Evolutionary conservation across 2,329 filamentous ascomycete genomes (phyloP).

Genomic region (Aureobasidium uvarum): DNA sequence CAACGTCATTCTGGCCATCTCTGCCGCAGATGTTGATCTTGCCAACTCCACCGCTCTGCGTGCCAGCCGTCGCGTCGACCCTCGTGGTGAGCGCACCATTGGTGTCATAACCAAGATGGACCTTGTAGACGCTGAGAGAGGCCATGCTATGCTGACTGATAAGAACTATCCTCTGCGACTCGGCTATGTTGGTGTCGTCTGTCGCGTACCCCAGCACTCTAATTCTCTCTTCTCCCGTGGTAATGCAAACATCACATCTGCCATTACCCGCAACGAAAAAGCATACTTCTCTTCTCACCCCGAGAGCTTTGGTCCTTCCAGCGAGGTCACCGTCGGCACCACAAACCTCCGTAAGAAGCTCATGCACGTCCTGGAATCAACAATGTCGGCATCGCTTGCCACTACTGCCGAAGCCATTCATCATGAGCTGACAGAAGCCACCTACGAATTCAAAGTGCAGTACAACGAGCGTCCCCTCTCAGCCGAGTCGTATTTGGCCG

Average conservation of each 20-base stretch:
- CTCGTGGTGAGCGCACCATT: slow-evolving; percentile 91
- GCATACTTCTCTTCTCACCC: slow-evolving; percentile 84
- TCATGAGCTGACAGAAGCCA: slow-evolving; percentile 93
- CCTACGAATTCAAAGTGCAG: slow-evolving; percentile 98
- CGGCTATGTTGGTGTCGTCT: slow-evolving; percentile 94
- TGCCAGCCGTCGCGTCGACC: slow-evolving; percentile 87
- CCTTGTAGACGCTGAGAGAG: slow-evolving; percentile 79
- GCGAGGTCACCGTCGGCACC: slow-evolving; percentile 76
- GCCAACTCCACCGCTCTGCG: slow-evolving; percentile 92
- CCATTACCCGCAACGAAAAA: slow-evolving; percentile 85
- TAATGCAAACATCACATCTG: slow-evolving; percentile 71
- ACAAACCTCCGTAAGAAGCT: slow-evolving; percentile 87
- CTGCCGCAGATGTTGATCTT: slow-evolving; percentile 93
- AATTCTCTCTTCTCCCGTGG: slow-evolving; percentile 78
- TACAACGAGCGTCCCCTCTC: slow-evolving; percentile 96
- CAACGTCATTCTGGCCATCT: slow-evolving; percentile 96
- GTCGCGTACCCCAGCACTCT: slow-evolving; percentile 66
- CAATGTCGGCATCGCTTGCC: slow-evolving; percentile 90
- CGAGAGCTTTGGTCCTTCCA: slow-evolving; percentile 70
- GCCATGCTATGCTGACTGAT: slow-evolving; percentile 75
- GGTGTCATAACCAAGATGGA: slow-evolving; percentile 99
- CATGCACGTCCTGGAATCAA: slow-evolving; percentile 95
- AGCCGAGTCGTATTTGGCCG: slow-evolving; percentile 93
- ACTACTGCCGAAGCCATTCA: slow-evolving; percentile 88
- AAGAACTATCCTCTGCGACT: slow-evolving; percentile 92